phyloP scores from a whole-genome alignment of 2,329 filamentous ascomycete genomes.

The Pseudogymnoascus sp. region DNA sequence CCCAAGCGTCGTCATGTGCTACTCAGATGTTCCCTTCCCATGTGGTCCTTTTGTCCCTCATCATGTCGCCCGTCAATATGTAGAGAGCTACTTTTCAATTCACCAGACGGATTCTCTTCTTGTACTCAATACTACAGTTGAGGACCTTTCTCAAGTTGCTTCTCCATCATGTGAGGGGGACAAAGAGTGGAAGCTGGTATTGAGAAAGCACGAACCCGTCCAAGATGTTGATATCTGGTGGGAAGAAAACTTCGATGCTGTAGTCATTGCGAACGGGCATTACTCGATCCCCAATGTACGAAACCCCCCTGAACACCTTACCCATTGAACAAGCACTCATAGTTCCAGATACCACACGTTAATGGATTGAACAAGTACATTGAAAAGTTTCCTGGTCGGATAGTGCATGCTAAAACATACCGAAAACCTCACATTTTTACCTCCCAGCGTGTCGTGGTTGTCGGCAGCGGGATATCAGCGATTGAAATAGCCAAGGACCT shows the following conservation, averaged over 20 bases:
- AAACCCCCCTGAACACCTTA: too few species aligned
- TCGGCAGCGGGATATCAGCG: too few species aligned
- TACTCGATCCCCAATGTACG: slow-evolving; percentile 60
- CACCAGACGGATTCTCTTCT: slow-evolving; percentile 42
- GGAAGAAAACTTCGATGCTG: slow-evolving; percentile 55
- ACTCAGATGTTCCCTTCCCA: slow-evolving; percentile 34
- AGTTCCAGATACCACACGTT: too few species aligned
- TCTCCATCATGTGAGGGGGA: slow-evolving; percentile 4
- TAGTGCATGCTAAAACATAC: too few species aligned
- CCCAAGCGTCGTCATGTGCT: too few species aligned
- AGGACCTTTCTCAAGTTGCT: slow-evolving; percentile 37
- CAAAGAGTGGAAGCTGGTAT: slow-evolving; percentile 39
- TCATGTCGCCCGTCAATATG: slow-evolving; percentile 47
- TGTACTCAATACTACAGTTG: slow-evolving; percentile 44
- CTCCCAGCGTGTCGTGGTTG: too few species aligned
- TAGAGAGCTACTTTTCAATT: slow-evolving; percentile 47
- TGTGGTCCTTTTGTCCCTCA: slow-evolving; percentile 52
- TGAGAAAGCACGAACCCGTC: slow-evolving; percentile 39
- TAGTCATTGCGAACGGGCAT: slow-evolving; percentile 68
- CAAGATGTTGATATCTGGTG: slow-evolving; percentile 45
- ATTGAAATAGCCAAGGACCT: too few species aligned
- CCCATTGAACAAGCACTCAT: too few species aligned
- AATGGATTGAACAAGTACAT: too few species aligned
- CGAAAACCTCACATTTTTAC: too few species aligned
- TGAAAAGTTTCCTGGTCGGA: too few species aligned